Percentiles rank a stretch among this genome's conserved stretches.
Conservation (phyloP, 2,329 filamentous ascomycete genomes). For the Chaetomium strumarium region DNA sequence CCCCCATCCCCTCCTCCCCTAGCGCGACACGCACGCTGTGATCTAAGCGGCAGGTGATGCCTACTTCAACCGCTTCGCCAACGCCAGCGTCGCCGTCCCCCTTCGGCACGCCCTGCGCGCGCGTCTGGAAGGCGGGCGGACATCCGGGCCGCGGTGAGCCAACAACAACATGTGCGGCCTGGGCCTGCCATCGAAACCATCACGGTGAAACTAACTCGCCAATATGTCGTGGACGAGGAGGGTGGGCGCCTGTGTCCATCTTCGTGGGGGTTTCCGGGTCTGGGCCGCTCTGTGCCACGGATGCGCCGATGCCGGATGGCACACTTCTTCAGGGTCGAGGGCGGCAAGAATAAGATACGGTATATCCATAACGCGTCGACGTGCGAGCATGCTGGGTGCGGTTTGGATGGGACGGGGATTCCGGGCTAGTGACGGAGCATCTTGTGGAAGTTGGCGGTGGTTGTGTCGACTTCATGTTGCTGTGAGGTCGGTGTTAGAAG, state of each 20-base stretch:
- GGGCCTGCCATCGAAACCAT: slow-evolving; percentile 21
- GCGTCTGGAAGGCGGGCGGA: slow-evolving; percentile 26
- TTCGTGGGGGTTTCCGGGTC: slow-evolving; percentile 24
- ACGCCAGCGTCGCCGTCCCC: slow-evolving; percentile 21
- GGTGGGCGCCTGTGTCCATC: slow-evolving; percentile 23
- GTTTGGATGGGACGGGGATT: slow-evolving; percentile 15
- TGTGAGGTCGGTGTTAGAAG: no score
- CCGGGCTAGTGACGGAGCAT: neutral
- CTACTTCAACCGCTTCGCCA: slow-evolving; percentile 25
- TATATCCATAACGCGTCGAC: slow-evolving; percentile 26
- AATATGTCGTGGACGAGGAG: slow-evolving; percentile 27
- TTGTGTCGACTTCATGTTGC: no score
- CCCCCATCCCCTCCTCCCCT: slow-evolving; percentile 19
- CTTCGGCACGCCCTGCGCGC: slow-evolving; percentile 23
- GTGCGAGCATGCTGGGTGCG: slow-evolving; percentile 24
- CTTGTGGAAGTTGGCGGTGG: no score
- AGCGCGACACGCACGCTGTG: slow-evolving; percentile 16
- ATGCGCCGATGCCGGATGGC: slow-evolving; percentile 23
- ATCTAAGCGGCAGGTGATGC: slow-evolving; percentile 25
- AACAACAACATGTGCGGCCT: slow-evolving; percentile 19
- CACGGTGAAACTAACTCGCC: slow-evolving; percentile 23
- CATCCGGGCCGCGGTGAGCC: slow-evolving; percentile 2
- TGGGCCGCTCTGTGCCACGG: slow-evolving; percentile 18
- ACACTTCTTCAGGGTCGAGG: slow-evolving; percentile 26
- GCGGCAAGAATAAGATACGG: slow-evolving; percentile 23